Base-by-base conservation (phyloP, 306 rosid genomes). In the Psophocarpus tetragonolobus region DNA sequence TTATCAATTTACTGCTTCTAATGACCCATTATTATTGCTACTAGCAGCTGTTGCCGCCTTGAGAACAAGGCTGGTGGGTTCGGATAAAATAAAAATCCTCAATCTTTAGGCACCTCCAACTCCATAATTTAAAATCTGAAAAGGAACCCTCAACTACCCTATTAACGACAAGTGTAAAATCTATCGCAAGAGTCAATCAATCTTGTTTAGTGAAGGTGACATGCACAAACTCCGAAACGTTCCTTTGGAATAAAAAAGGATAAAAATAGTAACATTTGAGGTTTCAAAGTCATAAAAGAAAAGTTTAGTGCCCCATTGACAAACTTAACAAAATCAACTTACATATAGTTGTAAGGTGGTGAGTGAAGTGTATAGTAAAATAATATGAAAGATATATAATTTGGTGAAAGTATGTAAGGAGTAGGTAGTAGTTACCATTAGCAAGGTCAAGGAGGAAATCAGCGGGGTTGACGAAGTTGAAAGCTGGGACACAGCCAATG, bases 381-480 rank as follows among this genome's bases (percentile, higher is more conserved):
- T n/a, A n/a, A n/a, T n/a, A n/a, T n/a, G n/a, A n/a, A n/a, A n/a
- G n/a, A n/a, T n/a, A n/a, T n/a, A n/a, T n/a, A 53, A 53, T 1
- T 21, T 1, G 29, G 30, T 56, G 1, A 5, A n/a, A 23, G 17
- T 56, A 56, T 8, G 3, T 54, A 11, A 0, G 2, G 17, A 23
- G 17, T 56, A 56, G 8, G 3, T 54, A 11, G 33, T 23, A 54
- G 91, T 48, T 83, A 93, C 98, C 98, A 32, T 91, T 93, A 2
- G 98, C 98, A 84, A 93, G 95, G 27, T 93, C 98, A 67, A 93
- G 95, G 24, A 93, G 81, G 68, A 90, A 88, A 80, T 93, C 98
- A 6, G 98, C 98, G 2, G 97, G 96, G 86, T 93, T 93, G 77
- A 93, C 74, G 71, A 83, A 91, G 58, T 82, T 87, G 86, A 81